Evolutionary conservation across 306 rosid species (phyloP).

Genomic region (Styphnolobium japonicum): DNA sequence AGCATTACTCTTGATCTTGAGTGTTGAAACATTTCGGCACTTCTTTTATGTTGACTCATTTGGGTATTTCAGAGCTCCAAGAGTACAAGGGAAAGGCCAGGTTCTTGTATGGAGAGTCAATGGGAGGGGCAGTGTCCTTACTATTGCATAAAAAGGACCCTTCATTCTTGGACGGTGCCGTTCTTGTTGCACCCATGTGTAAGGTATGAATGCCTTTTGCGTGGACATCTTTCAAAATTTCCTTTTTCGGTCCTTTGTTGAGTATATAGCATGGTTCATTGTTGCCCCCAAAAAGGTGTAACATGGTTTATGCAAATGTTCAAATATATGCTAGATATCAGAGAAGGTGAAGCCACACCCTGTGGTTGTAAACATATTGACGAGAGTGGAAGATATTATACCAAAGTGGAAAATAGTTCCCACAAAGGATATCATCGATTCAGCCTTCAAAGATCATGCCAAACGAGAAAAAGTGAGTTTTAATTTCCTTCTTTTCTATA

Average conservation of each 20-base stretch:
- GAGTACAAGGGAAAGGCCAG: slow-evolving; percentile 52
- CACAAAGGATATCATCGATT: slow-evolving; percentile 62
- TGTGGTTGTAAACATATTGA: slow-evolving; percentile 51
- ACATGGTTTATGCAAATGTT: not conserved
- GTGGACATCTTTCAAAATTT: not conserved
- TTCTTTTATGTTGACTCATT: not conserved
- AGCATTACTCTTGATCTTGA: not conserved
- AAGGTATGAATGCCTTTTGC: slow-evolving; percentile 42
- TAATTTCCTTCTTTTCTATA: not conserved
- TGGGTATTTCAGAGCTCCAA: slow-evolving; percentile 39
- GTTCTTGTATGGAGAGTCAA: slow-evolving; percentile 90
- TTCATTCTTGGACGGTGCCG: slow-evolving; percentile 74
- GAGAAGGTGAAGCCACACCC: slow-evolving; percentile 83
- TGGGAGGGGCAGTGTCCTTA: slow-evolving; percentile 88
- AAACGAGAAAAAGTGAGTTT: slow-evolving; percentile 64
- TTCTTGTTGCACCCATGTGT: slow-evolving; percentile 95
- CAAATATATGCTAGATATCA: slow-evolving; percentile 56
- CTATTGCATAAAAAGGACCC: slow-evolving; percentile 69
- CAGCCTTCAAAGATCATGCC: slow-evolving; percentile 65
- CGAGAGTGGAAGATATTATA: slow-evolving; percentile 57
- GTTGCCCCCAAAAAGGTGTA: not conserved
- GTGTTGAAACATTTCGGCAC: not conserved
- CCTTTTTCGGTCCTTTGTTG: not conserved
- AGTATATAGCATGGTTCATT: not conserved
- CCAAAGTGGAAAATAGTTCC: slow-evolving; percentile 95